Evolutionary conservation across 2,329 filamentous ascomycete genomes (phyloP).

Genomic region (Fusarium multiceps): DNA sequence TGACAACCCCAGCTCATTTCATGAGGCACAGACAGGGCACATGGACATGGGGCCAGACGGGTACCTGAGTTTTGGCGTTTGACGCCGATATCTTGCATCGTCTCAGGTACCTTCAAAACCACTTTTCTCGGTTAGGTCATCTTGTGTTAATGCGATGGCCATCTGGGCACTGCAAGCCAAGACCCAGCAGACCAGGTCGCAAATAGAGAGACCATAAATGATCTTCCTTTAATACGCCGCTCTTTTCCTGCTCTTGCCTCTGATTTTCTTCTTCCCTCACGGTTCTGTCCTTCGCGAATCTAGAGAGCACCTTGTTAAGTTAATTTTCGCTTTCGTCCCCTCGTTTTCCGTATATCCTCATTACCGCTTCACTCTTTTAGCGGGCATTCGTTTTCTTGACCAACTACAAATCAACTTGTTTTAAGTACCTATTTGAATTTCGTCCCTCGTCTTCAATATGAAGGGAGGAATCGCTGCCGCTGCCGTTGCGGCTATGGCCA

Average conservation of each 20-base stretch:
- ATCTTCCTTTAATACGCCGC: constrained; percentile 47
- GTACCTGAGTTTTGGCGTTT: constrained; percentile 37
- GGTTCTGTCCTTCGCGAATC: constrained; percentile 63
- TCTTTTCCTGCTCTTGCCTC: constrained; percentile 47
- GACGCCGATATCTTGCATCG: constrained; percentile 24
- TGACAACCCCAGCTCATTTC: constrained; percentile 34
- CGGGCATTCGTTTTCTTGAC: constrained; percentile 75
- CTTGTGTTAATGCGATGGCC: constrained; percentile 37
- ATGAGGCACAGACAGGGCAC: constrained; percentile 24
- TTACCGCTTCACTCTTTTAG: constrained; percentile 89
- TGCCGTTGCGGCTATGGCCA: constrained; percentile 70
- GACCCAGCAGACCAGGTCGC: constrained; percentile 27
- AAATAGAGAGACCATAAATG: constrained; percentile 44
- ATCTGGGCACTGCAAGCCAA: constrained; percentile 37
- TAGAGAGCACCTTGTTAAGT: constrained; percentile 58
- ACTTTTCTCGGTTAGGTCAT: constrained; percentile 35
- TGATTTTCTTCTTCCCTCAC: constrained; percentile 49
- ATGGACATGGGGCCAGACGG: constrained; percentile 15
- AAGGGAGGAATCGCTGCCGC: constrained; percentile 77
- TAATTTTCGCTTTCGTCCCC: constrained; percentile 61
- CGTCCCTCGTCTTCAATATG: constrained; percentile 68
- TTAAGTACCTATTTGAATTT: constrained; percentile 17
- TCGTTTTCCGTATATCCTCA: constrained; percentile 56
- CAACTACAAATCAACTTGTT: constrained; percentile 39
- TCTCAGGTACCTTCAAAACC: constrained; percentile 35